Conservation (phyloP, 23 red algal species). For the Gracilaria gracilis region DNA sequence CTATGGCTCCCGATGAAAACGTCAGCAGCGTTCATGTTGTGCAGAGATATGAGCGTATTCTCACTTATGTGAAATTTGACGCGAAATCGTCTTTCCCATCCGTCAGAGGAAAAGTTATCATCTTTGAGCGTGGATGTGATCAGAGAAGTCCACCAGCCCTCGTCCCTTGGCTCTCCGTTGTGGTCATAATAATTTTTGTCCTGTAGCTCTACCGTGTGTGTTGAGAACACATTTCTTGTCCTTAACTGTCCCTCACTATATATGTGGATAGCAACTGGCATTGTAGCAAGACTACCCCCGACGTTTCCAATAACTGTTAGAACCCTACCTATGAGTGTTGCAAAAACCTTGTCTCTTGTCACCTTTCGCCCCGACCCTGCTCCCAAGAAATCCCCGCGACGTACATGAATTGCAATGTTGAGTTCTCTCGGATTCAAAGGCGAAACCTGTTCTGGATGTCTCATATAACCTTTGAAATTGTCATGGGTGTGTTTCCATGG, state of each 20-base stretch:
- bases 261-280: constrained; percentile 62
- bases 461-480: not conserved
- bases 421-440: constrained; percentile 20
- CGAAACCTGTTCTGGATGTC: not conserved
- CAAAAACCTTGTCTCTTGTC: constrained; percentile 48
- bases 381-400: constrained; percentile 62
- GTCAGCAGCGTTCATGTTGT: constrained; percentile 66
- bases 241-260: constrained; percentile 62
- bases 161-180: constrained; percentile 17
- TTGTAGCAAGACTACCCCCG: constrained; percentile 37
- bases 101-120: not conserved
- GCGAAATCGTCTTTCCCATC: constrained; percentile 7
- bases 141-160: constrained; percentile 43
- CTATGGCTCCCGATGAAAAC: constrained; percentile 69
- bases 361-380: not conserved
- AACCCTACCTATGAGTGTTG: constrained; percentile 22
- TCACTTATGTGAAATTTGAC: constrained; percentile 63
- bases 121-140: constrained; percentile 6
- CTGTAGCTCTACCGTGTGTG: constrained; percentile 40
- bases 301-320: constrained; percentile 36
- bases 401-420: constrained; percentile 69
- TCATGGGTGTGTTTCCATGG: constrained; percentile 4
- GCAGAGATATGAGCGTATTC: constrained; percentile 50
- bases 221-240: constrained; percentile 31
- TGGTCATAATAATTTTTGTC: constrained; percentile 54